These are phyloP conservation scores for Capronia epimyces DNA, from an alignment of 2,329 filamentous ascomycete genomes.

Conservation along the genomic window DNA sequence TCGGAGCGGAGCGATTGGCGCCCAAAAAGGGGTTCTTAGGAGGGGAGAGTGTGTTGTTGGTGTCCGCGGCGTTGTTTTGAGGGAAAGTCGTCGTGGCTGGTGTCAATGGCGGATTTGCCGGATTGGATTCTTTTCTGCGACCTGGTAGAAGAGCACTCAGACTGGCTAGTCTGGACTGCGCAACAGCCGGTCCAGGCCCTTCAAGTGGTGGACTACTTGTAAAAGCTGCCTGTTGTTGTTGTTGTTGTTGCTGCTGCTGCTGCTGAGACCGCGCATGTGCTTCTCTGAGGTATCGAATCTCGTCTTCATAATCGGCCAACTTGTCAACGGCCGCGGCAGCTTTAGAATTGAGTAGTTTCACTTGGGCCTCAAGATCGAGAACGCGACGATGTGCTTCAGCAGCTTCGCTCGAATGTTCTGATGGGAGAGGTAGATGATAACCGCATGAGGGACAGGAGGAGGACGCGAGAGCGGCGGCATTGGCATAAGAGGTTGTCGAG, in stretches of 20 bases:
- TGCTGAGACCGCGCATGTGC: slow-evolving; percentile 17
- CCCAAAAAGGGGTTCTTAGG: slow-evolving; percentile 28
- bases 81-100: slow-evolving; percentile 38
- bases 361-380: slow-evolving; percentile 52
- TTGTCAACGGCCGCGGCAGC: slow-evolving; percentile 50
- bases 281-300: slow-evolving; percentile 49
- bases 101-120: slow-evolving; percentile 32
- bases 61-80: slow-evolving; percentile 15
- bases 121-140: slow-evolving; percentile 20
- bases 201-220: slow-evolving; percentile 10
- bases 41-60: slow-evolving; percentile 22
- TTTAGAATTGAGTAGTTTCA: slow-evolving; percentile 49
- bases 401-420: slow-evolving; percentile 27
- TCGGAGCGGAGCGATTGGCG: slow-evolving; percentile 24
- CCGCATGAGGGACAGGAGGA: slow-evolving; percentile 39
- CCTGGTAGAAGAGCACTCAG: slow-evolving; percentile 30
- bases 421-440: slow-evolving; percentile 29
- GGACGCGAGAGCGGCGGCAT: slow-evolving; percentile 1
- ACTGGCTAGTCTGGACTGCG: slow-evolving; percentile 20
- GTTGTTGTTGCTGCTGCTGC: slow-evolving; percentile 19
- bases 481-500: slow-evolving; percentile 7
- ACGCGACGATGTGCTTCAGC: slow-evolving; percentile 39
- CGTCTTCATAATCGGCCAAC: slow-evolving; percentile 60
- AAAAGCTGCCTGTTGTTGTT: slow-evolving; percentile 23
- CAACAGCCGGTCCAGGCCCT: slow-evolving; percentile 6